Evolutionary conservation across 306 rosid species (phyloP).

Genomic region (Cucumis cinereus): DNA sequence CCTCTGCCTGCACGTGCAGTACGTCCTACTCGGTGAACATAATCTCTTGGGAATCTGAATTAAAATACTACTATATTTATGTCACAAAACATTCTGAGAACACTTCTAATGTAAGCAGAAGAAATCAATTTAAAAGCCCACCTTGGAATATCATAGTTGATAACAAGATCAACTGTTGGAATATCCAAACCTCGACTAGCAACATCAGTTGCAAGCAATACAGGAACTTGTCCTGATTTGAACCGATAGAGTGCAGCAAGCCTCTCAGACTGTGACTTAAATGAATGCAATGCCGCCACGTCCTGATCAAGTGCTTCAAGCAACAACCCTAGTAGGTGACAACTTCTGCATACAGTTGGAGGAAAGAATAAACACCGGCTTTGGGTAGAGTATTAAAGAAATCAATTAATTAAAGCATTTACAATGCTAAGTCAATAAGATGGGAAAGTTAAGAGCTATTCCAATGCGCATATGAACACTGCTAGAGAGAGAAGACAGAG

Average conservation of each 20-base stretch:
- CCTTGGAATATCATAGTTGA: constrained; percentile 90
- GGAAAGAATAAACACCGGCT: background rate
- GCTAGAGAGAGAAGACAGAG: background rate
- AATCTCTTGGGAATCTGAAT: constrained; percentile 68
- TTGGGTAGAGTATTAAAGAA: background rate
- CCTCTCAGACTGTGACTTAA: constrained; percentile 66
- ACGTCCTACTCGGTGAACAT: constrained; percentile 88
- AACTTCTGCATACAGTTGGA: constrained; percentile 37
- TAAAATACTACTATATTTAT: constrained; percentile 6
- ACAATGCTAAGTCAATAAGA: background rate
- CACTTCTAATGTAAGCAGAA: background rate
- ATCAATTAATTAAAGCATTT: background rate
- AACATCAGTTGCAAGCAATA: constrained; percentile 86
- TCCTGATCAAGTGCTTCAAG: constrained; percentile 73
- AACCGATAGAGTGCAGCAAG: constrained; percentile 65
- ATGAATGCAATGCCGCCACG: constrained; percentile 63
- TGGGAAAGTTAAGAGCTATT: background rate
- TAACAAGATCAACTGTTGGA: constrained; percentile 80
- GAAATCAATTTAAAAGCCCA: constrained; percentile 12
- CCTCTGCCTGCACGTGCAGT: constrained; percentile 94
- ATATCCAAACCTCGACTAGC: constrained; percentile 92
- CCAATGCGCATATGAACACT: background rate
- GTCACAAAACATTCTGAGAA: background rate
- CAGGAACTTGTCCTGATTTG: constrained; percentile 71
- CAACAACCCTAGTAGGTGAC: constrained; percentile 62